Evolutionary conservation across 208 protist genomes (phyloP).

Genomic region (Trypanosomatidae sp.): DNA sequence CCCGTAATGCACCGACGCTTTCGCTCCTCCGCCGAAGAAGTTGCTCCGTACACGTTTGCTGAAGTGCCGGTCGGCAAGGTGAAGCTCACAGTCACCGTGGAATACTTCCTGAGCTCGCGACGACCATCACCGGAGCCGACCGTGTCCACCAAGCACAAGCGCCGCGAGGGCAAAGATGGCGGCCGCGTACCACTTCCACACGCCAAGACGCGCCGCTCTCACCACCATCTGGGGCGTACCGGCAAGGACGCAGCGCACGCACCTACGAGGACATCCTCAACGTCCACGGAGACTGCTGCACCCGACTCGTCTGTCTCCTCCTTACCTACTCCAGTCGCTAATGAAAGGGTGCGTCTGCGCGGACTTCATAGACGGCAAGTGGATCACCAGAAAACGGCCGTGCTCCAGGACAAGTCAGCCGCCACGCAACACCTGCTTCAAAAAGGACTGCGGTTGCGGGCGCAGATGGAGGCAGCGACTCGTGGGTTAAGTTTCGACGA

Average conservation of each 20-base stretch:
- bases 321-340: background rate
- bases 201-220: constrained; percentile 24
- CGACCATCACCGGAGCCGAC: background rate
- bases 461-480: constrained; percentile 46
- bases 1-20: constrained; percentile 48
- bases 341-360: background rate
- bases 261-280: background rate
- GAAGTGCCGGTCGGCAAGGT: constrained; percentile 47
- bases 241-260: background rate
- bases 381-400: background rate
- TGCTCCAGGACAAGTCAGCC: constrained; percentile 10
- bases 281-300: constrained; percentile 5
- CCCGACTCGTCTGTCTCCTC: constrained; percentile 2
- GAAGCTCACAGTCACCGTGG: constrained; percentile 48
- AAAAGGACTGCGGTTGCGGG: constrained; percentile 37
- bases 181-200: constrained; percentile 11
- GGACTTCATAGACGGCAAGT: background rate
- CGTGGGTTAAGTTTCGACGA: constrained; percentile 2
- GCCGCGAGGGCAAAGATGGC: constrained; percentile 11
- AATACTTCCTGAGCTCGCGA: constrained; percentile 37
- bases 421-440: constrained; percentile 39
- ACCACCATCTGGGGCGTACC: constrained; percentile 11
- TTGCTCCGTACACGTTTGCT: background rate
- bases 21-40: background rate
- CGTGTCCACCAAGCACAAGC: constrained; percentile 13